Base-by-base conservation (phyloP, 495 filamentous ascomycete genomes). In the Aspergillus coremiiformis region DNA sequence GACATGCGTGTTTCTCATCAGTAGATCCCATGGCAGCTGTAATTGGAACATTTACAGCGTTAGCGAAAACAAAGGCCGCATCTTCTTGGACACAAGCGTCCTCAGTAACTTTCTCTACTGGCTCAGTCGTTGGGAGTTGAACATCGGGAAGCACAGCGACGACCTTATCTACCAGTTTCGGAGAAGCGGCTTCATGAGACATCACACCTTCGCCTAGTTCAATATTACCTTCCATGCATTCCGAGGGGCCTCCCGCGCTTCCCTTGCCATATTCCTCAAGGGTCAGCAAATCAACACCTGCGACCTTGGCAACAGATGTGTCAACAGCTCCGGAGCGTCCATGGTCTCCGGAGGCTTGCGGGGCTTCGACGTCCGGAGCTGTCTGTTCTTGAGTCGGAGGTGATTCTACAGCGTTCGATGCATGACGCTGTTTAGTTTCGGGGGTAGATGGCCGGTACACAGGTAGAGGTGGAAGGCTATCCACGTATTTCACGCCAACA, bases 301-400 rank as follows among this genome's bases (percentile, higher is more conserved):
- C 9, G 1, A 0, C 15, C 19, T 19, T 60, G 47, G 60, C 56
- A 12, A 66, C 62, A 54, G 66, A 64, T 6, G 62, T 57, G 53
- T 64, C 66, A 6, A 66, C 64, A 20, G 63, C 32, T 15, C 49
- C 62, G 5, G 61, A 56, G 37, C 64, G 65, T 0, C 60, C 67
- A 11, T 46, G 33, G 7, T 56, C 61, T 21, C 43, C 39, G 5
- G 24, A 17, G 11, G 37, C 24, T 1, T 35, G 62, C 8, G 35
- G 42, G 17, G 55, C 55, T 21, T 52, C 49, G 15, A 37, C 26
- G 14, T 17, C 37, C 14, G 26, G 30, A 41, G 11, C 23, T 6
- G 35, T 19, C 10, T 53, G 59, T 4, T 54, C 55, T 49, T 65
- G 57, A 14, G 61, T 64, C 2, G 62, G 64, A 10, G 59, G 59